Conservation (phyloP, 139 green algal species). For the Eudorina sp. region DNA sequence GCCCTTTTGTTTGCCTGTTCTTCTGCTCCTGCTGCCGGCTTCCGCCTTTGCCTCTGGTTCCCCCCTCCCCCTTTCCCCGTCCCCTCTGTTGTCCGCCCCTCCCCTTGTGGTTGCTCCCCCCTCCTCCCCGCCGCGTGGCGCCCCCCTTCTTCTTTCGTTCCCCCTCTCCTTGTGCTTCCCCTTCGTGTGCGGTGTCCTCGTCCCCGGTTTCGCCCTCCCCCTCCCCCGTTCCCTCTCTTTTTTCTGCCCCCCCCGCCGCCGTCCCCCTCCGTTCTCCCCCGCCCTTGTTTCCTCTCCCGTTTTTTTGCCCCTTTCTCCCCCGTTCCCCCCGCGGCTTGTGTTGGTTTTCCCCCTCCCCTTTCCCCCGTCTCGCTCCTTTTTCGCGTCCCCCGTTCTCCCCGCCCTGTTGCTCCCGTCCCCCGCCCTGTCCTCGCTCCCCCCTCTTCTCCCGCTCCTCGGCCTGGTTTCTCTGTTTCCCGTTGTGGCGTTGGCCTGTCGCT, state of each 20-base stretch:
- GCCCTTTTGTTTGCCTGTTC: neutral
- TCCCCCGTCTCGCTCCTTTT: neutral
- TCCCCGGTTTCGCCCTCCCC: constrained; percentile 13
- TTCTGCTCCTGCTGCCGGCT: neutral
- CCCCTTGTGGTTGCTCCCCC: neutral
- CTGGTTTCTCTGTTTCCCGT: neutral
- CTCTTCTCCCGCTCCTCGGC: neutral
- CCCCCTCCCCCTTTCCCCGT: neutral
- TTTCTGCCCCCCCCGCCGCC: constrained; percentile 14
- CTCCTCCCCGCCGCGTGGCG: constrained; percentile 11
- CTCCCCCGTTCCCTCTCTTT: constrained; percentile 1
- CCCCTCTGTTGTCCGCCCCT: constrained; percentile 9
- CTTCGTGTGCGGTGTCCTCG: neutral
- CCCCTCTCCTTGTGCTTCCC: constrained; percentile 24
- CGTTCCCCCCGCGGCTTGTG: neutral
- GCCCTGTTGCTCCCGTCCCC: neutral
- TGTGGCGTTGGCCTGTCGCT: neutral
- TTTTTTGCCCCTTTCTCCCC: neutral
- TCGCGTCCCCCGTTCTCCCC: neutral
- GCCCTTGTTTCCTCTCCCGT: neutral
- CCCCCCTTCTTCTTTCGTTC: constrained; percentile 17
- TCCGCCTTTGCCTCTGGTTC: neutral
- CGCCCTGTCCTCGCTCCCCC: neutral
- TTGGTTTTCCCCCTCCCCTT: neutral
- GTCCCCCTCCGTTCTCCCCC: neutral